These are phyloP conservation scores for Pseudoneurospora amorphoporcata DNA, from an alignment of 495 filamentous ascomycete species.

Conservation along the genomic window DNA sequence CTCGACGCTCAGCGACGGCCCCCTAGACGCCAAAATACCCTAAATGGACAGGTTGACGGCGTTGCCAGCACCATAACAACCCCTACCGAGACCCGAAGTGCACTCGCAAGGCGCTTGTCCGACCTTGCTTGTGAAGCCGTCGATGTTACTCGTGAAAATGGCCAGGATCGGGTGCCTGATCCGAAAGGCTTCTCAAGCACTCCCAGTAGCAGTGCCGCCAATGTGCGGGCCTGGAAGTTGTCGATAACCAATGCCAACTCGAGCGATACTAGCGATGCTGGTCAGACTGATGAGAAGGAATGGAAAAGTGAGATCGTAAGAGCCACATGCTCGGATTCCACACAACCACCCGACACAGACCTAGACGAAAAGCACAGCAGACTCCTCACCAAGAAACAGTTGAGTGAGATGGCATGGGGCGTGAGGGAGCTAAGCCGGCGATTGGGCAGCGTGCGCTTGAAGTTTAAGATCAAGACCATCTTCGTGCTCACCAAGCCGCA, in stretches of 20 bases:
- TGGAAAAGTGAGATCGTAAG: slow-evolving; percentile 30
- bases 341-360: slow-evolving; percentile 1
- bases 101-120: neutral
- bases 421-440: slow-evolving; percentile 84
- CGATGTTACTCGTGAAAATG: slow-evolving; percentile 20
- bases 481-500: slow-evolving; percentile 86
- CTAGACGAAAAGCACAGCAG: slow-evolving; percentile 31
- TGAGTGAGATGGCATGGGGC: slow-evolving; percentile 92
- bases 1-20: slow-evolving; percentile 45
- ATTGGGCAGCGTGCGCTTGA: slow-evolving; percentile 65
- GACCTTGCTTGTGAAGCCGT: neutral
- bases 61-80: neutral
- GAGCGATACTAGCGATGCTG: slow-evolving; percentile 7
- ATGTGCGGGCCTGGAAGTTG: neutral
- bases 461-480: slow-evolving; percentile 68
- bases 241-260: neutral
- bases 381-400: slow-evolving; percentile 81
- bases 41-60: neutral
- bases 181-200: slow-evolving; percentile 19
- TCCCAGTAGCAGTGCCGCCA: neutral
- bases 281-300: slow-evolving; percentile 35
- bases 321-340: slow-evolving; percentile 16
- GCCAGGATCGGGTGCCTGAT: slow-evolving; percentile 21
- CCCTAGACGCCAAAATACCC: neutral
- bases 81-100: neutral